phyloP scores from a whole-genome alignment of 179 eudicot genomes.

The Actinidia arguta region DNA sequence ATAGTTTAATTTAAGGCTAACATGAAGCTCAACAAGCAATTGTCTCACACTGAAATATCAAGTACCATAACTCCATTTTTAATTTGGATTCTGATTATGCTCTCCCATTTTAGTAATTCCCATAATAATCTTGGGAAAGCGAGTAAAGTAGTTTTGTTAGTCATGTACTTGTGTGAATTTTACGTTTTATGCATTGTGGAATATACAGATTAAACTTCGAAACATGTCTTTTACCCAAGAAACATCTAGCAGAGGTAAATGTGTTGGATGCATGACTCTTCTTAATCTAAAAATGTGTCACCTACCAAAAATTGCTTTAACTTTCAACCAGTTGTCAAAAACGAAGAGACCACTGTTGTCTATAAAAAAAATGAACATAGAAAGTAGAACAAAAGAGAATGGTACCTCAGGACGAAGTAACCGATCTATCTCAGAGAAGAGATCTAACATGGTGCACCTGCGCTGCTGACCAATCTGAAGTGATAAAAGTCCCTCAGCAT shows the following conservation, averaged over 20 bases:
- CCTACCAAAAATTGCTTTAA: background rate
- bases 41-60: background rate
- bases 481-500: conserved; percentile 87
- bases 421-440: conserved; percentile 91
- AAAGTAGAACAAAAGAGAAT: conserved; percentile 3
- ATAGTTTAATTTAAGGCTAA: background rate
- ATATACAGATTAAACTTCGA: background rate
- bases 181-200: background rate
- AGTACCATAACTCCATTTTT: background rate
- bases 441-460: conserved; percentile 65
- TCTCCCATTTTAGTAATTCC: too few relatives aligned
- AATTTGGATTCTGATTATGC: too few relatives aligned
- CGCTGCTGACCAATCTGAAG: conserved; percentile 62
- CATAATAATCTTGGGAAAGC: too few relatives aligned
- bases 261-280: background rate
- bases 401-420: conserved; percentile 98
- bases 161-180: too few relatives aligned
- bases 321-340: background rate
- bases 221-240: background rate
- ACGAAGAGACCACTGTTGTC: conserved; percentile 4
- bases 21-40: background rate
- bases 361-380: conserved; percentile 7
- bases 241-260: background rate
- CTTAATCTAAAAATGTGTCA: background rate
- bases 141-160: too few relatives aligned